Evolutionary conservation across 192 early-diverging fungal genomes (phyloP), one percentile per base, ranked within the genome.

Genomic region (Coemansia sp.): DNA sequence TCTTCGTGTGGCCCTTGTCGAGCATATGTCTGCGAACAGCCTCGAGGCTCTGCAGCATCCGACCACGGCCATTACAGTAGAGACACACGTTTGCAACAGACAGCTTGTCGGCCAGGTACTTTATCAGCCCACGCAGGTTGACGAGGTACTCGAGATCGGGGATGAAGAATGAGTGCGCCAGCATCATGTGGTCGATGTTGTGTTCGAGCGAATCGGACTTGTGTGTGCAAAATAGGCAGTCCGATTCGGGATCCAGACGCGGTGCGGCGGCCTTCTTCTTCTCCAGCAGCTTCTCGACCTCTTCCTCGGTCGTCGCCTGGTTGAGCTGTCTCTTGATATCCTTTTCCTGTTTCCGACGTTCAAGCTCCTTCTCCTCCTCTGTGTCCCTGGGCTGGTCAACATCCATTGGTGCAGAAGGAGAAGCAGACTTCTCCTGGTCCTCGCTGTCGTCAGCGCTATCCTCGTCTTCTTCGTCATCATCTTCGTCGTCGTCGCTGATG

Each of bases 11-110:
- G 21, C 94, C 94, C 85, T 97, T 98, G 77, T 93, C 92, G 42
- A 86, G 69, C 96, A 99, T 99, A 68, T 99, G 98, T 60, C 86
- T 87, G 62, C 94, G 83, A n/a, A 98, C 95, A 44, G 96, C 94
- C 63, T 97, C 97, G 49, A 96, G 68, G n/a, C 82, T 89, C 69
- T 91, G 88, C 74, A 93, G 81, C 49, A 87, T 86, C 26, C 92
- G 86, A 1, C 95, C 95, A 61, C 92, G 92, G 23, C 94, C 94
- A 67, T 95, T 95, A 84, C 98, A 99, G 83, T 89, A 94, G 45
- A 99, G 70, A 75, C 98, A 99, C 12, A 94, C 87, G 83, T 99
- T 98, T 66, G 90, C 96, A 18, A 99, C 91, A 21, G 90, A 87
- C 65, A 99, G 87, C 81, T 98, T 98, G 72, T 98, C 96, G 19